phyloP scores from a whole-genome alignment of 495 filamentous ascomycete species.

The Penicillium maclennaniae region DNA sequence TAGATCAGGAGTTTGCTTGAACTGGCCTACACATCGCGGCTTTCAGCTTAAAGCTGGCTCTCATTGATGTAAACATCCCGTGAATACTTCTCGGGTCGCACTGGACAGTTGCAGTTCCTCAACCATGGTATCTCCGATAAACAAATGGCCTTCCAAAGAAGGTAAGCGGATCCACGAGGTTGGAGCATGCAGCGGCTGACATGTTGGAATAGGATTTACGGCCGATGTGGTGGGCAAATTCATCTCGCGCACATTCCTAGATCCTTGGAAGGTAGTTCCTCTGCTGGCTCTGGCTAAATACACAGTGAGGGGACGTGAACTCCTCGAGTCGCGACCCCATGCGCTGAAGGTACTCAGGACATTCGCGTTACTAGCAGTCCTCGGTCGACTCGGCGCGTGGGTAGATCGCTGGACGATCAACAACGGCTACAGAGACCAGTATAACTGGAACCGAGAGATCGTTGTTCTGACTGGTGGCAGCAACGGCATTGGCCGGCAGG shows the following conservation, averaged over 20 bases:
- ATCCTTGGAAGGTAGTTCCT: conserved; percentile 54
- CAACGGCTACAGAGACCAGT: conserved; percentile 57
- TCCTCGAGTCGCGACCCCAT: conserved; percentile 45
- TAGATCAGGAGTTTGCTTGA: conserved; percentile 5
- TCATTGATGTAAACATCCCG: no score
- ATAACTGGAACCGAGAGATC: conserved; percentile 67
- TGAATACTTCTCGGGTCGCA: background rate
- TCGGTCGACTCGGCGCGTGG: conserved; percentile 44
- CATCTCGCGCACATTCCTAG: conserved; percentile 53
- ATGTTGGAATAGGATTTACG: conserved; percentile 50
- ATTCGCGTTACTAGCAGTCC: conserved; percentile 38
- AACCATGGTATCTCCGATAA: conserved; percentile 21
- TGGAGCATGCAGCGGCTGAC: background rate
- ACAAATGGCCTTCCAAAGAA: conserved; percentile 33
- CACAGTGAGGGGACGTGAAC: conserved; percentile 52
- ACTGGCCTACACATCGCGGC: background rate
- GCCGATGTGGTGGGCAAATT: conserved; percentile 53
- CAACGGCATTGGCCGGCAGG: conserved; percentile 60
- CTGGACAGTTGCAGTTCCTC: background rate
- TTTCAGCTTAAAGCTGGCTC: background rate
- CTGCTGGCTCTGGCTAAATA: conserved; percentile 56
- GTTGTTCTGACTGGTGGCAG: conserved; percentile 69
- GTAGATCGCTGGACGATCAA: conserved; percentile 54
- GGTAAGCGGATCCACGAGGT: conserved; percentile 11
- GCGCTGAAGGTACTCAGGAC: conserved; percentile 23